Percentiles rank a stretch among this genome's conserved stretches.
phyloP scores from a whole-genome alignment of 768 basidiomycete genomes.

The Tulasnella sp. region DNA sequence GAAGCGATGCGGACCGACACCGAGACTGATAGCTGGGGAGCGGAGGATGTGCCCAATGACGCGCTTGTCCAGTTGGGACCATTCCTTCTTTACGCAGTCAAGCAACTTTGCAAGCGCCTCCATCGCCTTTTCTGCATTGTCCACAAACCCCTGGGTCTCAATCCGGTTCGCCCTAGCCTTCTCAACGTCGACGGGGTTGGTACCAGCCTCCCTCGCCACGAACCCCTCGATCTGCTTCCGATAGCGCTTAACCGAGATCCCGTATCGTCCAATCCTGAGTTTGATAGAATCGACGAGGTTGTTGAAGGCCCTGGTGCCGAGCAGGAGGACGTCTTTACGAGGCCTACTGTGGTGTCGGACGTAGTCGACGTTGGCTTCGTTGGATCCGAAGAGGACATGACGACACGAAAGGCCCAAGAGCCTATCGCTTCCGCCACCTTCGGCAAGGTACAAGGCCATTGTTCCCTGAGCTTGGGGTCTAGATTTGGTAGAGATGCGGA shows the following conservation, averaged over 20 bases:
- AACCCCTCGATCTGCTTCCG: conserved; percentile 8
- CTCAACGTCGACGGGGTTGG: conserved; percentile 1
- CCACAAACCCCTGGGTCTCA: neutral
- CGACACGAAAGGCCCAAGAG: conserved; percentile 3
- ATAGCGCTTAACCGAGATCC: neutral
- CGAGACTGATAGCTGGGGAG: conserved; percentile 22
- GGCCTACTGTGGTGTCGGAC: neutral
- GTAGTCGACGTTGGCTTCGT: neutral
- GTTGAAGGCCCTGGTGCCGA: conserved; percentile 19
- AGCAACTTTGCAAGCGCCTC: conserved; percentile 20
- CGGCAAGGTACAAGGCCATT: conserved; percentile 4
- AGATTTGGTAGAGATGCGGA: neutral
- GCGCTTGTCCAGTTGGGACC: conserved; percentile 22
- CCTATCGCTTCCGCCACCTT: conserved; percentile 8
- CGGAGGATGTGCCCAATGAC: conserved; percentile 24
- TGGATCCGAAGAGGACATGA: conserved; percentile 8
- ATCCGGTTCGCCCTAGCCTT: conserved; percentile 4
- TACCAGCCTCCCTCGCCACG: conserved; percentile 12
- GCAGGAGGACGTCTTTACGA: conserved; percentile 17
- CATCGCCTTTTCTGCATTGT: conserved; percentile 16
- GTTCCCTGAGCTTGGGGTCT: conserved; percentile 10
- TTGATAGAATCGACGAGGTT: conserved; percentile 17
- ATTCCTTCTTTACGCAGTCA: conserved; percentile 20
- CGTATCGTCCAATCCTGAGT: conserved; percentile 9
- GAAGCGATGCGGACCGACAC: conserved; percentile 17